Evolutionary conservation across 2,329 filamentous ascomycete species (phyloP), one percentile per base, ranked within the genome.

Genomic region (Capronia americana): DNA sequence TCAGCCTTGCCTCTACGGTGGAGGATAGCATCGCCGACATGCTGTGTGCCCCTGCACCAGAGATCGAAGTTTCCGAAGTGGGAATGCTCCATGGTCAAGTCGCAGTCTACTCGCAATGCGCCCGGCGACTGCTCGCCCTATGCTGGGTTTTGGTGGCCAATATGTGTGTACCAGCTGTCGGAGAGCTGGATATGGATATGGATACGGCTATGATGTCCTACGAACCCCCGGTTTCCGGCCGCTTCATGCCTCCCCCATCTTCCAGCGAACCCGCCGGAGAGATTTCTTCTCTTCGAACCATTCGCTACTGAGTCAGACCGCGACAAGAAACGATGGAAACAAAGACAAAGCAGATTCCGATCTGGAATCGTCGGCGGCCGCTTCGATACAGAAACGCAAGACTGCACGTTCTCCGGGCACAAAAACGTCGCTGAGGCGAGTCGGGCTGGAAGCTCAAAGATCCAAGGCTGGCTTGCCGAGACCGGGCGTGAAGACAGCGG

Each of bases 401-500:
- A 76, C 78, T 6, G 74, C 77, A n/a, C 79, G 85, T 68, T 80
- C 80, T 26, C 81, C 85, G 3, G 82, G 83, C 26, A 81, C 87
- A 53, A 91, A 92, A 71, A 90, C 89, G 68, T 95, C 92, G 1
- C 82, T 97, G 34, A 88, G 94, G 63, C 87, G 93, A 65, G 92
- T 96, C 12, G 92, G 93, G 34, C 90, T 92, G 20, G 92, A 95
- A 73, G 93, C 93, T 20, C 92, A 97, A 79, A 81, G 79, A 71
- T 86, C 81, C 65, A 83, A 80, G 71, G 82, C 83, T 72, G 81
- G 81, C 1, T 79, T 88, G 69, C 73, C 78, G 59, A 83, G 82
- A 72, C 73, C 72, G 58, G 77, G 79, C 68, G 74, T 77, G 60
- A 76, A 76, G 24, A 67, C 77, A 3, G 46, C 77, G 61, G 77